Evolutionary conservation across 116 monocot species (phyloP).

Genomic region (Iris pallida): DNA sequence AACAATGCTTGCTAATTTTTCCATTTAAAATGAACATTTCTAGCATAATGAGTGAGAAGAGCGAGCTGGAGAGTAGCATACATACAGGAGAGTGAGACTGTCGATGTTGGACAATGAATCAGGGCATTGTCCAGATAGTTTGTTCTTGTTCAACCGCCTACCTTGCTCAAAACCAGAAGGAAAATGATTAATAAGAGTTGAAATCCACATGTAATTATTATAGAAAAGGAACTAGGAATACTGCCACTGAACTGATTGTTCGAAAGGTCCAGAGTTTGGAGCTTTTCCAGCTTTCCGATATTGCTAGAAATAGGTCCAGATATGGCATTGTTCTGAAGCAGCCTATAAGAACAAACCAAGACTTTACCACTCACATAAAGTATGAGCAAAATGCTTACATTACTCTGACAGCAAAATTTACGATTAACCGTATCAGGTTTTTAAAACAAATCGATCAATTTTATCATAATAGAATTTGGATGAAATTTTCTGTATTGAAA

Average conservation of each 20-base stretch:
- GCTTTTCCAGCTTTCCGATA: slow-evolving; percentile 73
- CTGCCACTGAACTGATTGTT: slow-evolving; percentile 70
- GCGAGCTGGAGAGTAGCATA: no score
- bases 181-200: slow-evolving; percentile 13
- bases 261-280: slow-evolving; percentile 84
- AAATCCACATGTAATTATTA: background rate
- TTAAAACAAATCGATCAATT: no score
- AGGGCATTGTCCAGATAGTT: slow-evolving; percentile 76
- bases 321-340: slow-evolving; percentile 88
- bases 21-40: no score
- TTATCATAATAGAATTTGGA: no score
- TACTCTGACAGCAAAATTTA: no score
- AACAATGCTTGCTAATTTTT: no score
- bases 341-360: slow-evolving; percentile 41
- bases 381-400: no score
- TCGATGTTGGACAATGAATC: slow-evolving; percentile 70
- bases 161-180: slow-evolving; percentile 11
- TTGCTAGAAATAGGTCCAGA: slow-evolving; percentile 65
- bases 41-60: no score
- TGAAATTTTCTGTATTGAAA: no score
- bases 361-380: background rate
- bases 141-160: slow-evolving; percentile 88
- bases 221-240: slow-evolving; percentile 53
- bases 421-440: no score
- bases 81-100: slow-evolving; percentile 89